These are phyloP conservation scores for Hemerocallis citrina DNA, from an alignment of 106 monocot genomes.

Conservation along the genomic window DNA sequence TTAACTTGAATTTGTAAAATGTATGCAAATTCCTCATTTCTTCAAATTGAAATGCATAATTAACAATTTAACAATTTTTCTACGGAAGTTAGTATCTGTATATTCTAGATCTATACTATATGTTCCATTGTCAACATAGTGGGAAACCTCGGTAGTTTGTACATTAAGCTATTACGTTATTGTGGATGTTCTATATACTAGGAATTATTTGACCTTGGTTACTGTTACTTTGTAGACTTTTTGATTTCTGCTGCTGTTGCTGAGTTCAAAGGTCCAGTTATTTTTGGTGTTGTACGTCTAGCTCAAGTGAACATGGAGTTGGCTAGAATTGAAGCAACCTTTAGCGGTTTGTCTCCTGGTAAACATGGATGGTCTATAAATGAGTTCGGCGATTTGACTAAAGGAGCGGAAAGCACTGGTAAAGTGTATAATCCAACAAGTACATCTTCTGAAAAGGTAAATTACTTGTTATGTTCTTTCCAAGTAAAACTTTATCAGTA, in stretches of 20 bases:
- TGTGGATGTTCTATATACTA: too few species aligned
- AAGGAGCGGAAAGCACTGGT: slow-evolving; percentile 61
- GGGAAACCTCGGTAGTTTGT: background rate
- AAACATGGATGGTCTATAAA: slow-evolving; percentile 75
- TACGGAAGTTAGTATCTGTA: too few species aligned
- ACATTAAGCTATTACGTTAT: background rate
- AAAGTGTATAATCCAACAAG: slow-evolving; percentile 41
- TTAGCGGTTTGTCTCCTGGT: slow-evolving; percentile 69
- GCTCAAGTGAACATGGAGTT: slow-evolving; percentile 85
- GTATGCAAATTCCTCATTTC: too few species aligned
- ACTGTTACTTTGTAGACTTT: slow-evolving; percentile 33
- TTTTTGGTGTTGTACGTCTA: slow-evolving; percentile 75
- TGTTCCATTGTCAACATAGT: background rate
- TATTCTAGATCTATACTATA: background rate
- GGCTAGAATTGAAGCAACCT: slow-evolving; percentile 77
- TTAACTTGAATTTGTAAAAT: too few species aligned
- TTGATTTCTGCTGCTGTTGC: slow-evolving; percentile 72
- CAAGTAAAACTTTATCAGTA: background rate
- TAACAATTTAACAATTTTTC: too few species aligned
- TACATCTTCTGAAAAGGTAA: slow-evolving; percentile 35
- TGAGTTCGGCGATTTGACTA: slow-evolving; percentile 81
- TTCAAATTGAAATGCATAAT: too few species aligned
- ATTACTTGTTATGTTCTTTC: background rate
- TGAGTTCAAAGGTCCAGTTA: slow-evolving; percentile 77
- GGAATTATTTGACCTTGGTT: too few species aligned